Base-by-base conservation (phyloP, 176 grass and related monocot species). In the Triticum monococcum region DNA sequence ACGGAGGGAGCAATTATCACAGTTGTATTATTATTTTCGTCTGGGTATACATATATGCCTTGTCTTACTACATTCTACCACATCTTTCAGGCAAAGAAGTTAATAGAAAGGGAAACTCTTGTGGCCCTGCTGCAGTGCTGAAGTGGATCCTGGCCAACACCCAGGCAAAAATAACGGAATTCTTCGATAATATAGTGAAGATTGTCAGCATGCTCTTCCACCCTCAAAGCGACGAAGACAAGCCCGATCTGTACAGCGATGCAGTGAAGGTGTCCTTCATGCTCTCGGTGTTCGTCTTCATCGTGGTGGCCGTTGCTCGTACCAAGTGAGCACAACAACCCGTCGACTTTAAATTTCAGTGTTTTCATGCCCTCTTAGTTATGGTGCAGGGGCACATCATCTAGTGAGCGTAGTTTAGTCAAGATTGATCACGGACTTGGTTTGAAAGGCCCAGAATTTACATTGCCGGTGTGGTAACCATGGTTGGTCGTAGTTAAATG, bases 211-310 rank as follows among this genome's bases (percentile, higher is more conserved):
- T 88, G 78, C 76, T 98, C 32, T 83, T 98, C 76, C 28, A 64
- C 32, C 22, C 61, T 14, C 30, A 80, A 20, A 69, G 80, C 17
- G 73, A 85, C 12, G 83, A 91, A 28, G 85, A 93, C 16, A 90
- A 87, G 9, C 68, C 82, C 23, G 82, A 87, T 40, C 30, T 64
- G 79, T 87, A 89, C 86, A 87, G 76, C 0, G 92, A 90, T 61
- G 84, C 88, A 22, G 68, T 97, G 33, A 93, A 83, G 84, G 81
- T 88, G 28, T 92, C 95, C 8, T 81, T 97, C 77, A 83, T 95
- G 91, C 87, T 97, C 56, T 90, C 95, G 13, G 83, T 95, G 73
- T 93, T 97, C 38, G 65, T 97, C 76, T 92, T 97, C 37, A 89
- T 95, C 43, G 82, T 97, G 70, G 91, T 97, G 80, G 84, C 89